A percentile compares a stretch with the other conserved stretches of the same genome.
Conservation (phyloP, 2,329 filamentous ascomycete species). For the Davidsoniella neocaledoniae region DNA sequence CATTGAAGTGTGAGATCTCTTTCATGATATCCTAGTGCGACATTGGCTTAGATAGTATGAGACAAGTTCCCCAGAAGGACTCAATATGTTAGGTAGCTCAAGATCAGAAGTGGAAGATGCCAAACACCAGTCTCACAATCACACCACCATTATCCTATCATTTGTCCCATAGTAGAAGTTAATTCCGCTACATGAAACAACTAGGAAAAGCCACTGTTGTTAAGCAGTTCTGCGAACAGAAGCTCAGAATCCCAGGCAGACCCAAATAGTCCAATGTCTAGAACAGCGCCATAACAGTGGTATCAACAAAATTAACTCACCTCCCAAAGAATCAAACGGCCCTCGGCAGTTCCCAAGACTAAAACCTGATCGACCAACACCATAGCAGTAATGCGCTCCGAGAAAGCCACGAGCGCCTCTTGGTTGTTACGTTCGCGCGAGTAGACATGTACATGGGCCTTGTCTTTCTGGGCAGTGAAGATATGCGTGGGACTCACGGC, state of each 20-base stretch:
- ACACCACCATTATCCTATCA: too few species aligned
- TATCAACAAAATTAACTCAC: conserved; percentile 28
- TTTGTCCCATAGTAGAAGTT: background rate
- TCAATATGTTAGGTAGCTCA: too few species aligned
- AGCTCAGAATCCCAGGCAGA: background rate
- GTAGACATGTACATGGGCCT: conserved; percentile 87
- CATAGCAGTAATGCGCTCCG: conserved; percentile 68
- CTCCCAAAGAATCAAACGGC: conserved; percentile 85
- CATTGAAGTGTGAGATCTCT: too few species aligned
- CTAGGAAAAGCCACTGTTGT: too few species aligned
- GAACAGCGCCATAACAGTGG: too few species aligned
- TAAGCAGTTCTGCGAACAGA: background rate
- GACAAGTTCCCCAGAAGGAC: too few species aligned
- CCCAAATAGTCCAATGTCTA: too few species aligned
- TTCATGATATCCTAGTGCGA: too few species aligned
- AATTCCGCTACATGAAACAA: too few species aligned
- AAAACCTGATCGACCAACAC: conserved; percentile 56
- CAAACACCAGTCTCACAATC: too few species aligned
- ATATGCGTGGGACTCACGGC: conserved; percentile 69
- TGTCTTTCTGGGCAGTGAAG: conserved; percentile 81
- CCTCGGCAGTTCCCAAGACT: conserved; percentile 67
- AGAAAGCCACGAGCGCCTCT: conserved; percentile 75
- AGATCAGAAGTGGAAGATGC: too few species aligned
- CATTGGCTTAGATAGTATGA: too few species aligned
- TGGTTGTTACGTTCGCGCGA: conserved; percentile 68